phyloP scores from a whole-genome alignment of 345 rosid species.

The Nephelium lappaceum region DNA sequence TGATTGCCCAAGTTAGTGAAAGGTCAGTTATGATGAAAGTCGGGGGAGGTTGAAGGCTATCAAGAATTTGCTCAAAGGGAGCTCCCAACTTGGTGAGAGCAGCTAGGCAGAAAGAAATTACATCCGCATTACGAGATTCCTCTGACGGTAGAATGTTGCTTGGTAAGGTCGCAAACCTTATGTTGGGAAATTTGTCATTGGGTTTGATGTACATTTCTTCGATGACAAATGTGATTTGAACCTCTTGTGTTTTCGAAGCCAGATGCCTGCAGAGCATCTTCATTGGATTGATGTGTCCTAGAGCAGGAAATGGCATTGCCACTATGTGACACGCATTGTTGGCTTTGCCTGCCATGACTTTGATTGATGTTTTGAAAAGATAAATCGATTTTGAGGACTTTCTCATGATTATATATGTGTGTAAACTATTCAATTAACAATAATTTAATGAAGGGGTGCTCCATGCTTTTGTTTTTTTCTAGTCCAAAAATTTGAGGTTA shows the following conservation, averaged over 20 bases:
- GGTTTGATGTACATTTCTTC: constrained; percentile 8
- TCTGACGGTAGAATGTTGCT: constrained; percentile 31
- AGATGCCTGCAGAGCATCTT: constrained; percentile 17
- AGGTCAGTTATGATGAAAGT: constrained; percentile 41
- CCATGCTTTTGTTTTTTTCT: too few species aligned
- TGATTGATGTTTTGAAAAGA: too few species aligned
- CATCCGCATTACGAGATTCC: constrained; percentile 16
- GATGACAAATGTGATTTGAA: constrained; percentile 9
- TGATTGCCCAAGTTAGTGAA: constrained; percentile 34
- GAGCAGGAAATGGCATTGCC: constrained; percentile 19
- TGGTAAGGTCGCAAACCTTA: constrained; percentile 27
- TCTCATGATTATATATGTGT: too few species aligned
- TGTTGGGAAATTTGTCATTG: background rate
- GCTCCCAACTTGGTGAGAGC: constrained; percentile 34
- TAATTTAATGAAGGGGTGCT: too few species aligned
- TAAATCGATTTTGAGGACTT: too few species aligned
- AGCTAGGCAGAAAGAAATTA: constrained; percentile 17
- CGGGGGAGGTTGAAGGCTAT: constrained; percentile 28
- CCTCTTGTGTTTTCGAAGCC: background rate
- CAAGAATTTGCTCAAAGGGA: constrained; percentile 32
- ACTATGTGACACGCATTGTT: constrained; percentile 17
- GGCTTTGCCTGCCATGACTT: background rate
- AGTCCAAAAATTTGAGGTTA: too few species aligned
- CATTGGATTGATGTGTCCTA: constrained; percentile 24
- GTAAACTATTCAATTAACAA: too few species aligned